Evolutionary conservation across 331 rosid species (phyloP), one percentile per base, ranked within the genome.

Genomic region (Acacia concinna): DNA sequence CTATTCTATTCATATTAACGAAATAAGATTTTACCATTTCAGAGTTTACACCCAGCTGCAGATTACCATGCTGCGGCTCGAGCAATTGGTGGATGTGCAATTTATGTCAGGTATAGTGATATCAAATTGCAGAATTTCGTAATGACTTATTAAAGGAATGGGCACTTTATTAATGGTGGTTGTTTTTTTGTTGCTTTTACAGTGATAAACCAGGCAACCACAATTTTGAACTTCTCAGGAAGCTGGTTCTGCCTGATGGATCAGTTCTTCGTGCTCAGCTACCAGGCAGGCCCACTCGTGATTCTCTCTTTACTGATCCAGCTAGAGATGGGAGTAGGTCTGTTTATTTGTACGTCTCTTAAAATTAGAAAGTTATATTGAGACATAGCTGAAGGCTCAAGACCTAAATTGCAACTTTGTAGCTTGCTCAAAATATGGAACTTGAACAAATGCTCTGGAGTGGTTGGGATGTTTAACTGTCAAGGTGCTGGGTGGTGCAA

Each of bases 401-500:
- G 74, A 68, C 70, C 21, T 57, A 59, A 73, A 75, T 59, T 84
- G 23, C 77, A 41, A 77, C 76, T 79, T 14, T 84, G 76, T 81
- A 96, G 99, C 87, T 83, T 96, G 90, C 98, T 96, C 81, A 96
- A 96, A 82, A 72, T 96, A 79, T 96, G 99, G 99, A 96, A 96
- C 88, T 30, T 96, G 83, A 96, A 96, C 89, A 89, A 90, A 76
- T 93, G 92, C 75, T 77, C 97, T 18, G 99, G 99, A 43, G 97
- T 96, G 23, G 91, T 96, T 70, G 99, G 99, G 63, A 94, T 91
- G 3, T 93, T 93, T 80, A 96, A 96, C 76, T 93, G 99, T 83
- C 99, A 96, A 90, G 99, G 99, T 66, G 99, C 99, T 21, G 99
- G 98, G 8, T 96, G 98, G 99, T 93, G 99, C 93, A 93, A 91